Evolutionary conservation across 495 filamentous ascomycete genomes (phyloP).

Genomic region (Aspergillus kassunensis): DNA sequence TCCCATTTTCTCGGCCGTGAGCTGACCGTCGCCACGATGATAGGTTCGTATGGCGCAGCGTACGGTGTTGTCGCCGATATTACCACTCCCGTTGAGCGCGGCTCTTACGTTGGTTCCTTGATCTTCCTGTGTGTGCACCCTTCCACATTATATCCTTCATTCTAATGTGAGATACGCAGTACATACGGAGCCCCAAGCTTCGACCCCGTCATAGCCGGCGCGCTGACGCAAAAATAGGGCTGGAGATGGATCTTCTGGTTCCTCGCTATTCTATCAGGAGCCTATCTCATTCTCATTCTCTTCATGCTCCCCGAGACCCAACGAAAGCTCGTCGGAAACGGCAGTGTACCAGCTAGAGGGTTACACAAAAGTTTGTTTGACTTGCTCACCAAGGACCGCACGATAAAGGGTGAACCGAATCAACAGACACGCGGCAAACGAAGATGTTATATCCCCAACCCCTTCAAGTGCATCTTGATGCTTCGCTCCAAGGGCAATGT

Average conservation of each 20-base stretch:
- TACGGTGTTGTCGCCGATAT: conserved; percentile 57
- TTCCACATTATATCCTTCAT: conserved; percentile 34
- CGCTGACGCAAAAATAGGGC: conserved; percentile 45
- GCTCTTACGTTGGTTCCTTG: conserved; percentile 46
- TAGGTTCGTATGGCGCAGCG: too few relatives aligned
- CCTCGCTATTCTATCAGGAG: conserved; percentile 44
- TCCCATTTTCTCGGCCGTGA: too few relatives aligned
- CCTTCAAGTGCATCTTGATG: too few relatives aligned
- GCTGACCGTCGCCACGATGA: too few relatives aligned
- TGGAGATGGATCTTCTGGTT: conserved; percentile 60
- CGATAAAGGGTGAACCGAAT: too few relatives aligned
- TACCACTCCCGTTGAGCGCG: conserved; percentile 48
- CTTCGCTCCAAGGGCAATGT: too few relatives aligned
- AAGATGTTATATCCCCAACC: too few relatives aligned
- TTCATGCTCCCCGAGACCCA: conserved; percentile 52
- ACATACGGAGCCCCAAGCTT: conserved; percentile 11
- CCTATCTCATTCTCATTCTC: conserved; percentile 38
- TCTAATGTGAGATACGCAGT: conserved; percentile 44
- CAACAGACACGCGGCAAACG: too few relatives aligned
- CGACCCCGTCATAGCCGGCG: conserved; percentile 54
- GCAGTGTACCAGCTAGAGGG: conserved; percentile 17
- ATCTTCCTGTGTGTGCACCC: too few relatives aligned
- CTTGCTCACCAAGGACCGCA: too few relatives aligned
- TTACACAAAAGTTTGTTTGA: too few relatives aligned
- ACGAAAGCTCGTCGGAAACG: conserved; percentile 51